phyloP scores from a whole-genome alignment of 2,329 filamentous ascomycete species.

The Fusarium napiforme region DNA sequence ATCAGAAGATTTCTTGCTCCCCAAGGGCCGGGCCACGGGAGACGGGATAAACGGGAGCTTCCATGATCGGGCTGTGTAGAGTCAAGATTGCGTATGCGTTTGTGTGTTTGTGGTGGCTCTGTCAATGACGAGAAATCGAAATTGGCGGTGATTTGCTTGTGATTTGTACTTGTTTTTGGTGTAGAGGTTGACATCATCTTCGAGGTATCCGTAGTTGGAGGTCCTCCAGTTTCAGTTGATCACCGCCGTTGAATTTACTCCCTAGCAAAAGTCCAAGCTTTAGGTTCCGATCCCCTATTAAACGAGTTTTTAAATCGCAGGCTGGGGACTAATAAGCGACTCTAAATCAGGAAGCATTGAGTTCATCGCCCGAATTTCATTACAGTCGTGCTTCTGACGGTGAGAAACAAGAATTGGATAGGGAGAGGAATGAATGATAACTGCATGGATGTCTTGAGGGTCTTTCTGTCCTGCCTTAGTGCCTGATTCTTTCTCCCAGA shows the following conservation, averaged over 20 bases:
- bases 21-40: neutral
- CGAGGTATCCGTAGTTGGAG: neutral
- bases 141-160: neutral
- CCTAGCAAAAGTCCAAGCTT: constrained; percentile 20
- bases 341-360: constrained; percentile 2
- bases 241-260: constrained; percentile 10
- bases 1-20: neutral
- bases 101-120: constrained; percentile 13
- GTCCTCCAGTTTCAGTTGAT: constrained; percentile 10
- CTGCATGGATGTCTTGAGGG: constrained; percentile 2
- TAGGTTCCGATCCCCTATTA: constrained; percentile 24
- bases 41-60: constrained; percentile 21
- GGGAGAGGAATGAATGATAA: neutral
- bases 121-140: constrained; percentile 1
- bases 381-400: constrained; percentile 24
- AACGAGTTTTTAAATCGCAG: constrained; percentile 27
- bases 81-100: constrained; percentile 23
- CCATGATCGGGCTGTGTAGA: constrained; percentile 24
- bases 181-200: constrained; percentile 20
- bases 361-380: constrained; percentile 4
- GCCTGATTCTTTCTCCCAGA: constrained; percentile 23
- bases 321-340: constrained; percentile 29
- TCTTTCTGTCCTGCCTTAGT: constrained; percentile 34
- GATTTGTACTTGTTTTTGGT: constrained; percentile 3
- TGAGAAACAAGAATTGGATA: neutral